A percentile compares a stretch with the other conserved stretches of the same genome.
Evolutionary conservation across 2,329 filamentous ascomycete genomes (phyloP).

Genomic region (Coniochaeta hoffmannii): DNA sequence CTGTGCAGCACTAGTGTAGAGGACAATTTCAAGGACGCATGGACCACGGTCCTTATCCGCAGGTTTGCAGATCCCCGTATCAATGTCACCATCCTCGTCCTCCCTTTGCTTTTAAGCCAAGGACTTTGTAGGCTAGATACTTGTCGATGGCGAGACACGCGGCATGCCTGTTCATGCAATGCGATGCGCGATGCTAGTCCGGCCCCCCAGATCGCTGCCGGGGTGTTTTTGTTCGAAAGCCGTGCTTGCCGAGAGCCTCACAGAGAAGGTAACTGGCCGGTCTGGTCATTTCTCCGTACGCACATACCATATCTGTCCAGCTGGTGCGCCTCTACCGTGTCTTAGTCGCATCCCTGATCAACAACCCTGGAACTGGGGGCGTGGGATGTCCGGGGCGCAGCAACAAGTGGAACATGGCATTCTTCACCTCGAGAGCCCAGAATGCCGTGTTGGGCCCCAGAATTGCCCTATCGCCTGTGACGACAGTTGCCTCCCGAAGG

Average conservation of each 20-base stretch:
- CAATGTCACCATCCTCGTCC: not conserved
- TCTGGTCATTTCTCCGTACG: not conserved
- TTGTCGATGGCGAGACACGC: not conserved
- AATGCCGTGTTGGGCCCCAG: not conserved
- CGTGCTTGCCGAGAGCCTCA: not conserved
- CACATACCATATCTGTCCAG: not conserved
- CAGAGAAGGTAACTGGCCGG: not conserved
- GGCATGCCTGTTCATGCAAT: not conserved
- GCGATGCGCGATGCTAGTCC: not conserved
- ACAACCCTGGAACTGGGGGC: not conserved
- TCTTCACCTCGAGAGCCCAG: not conserved
- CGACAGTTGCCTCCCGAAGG: not conserved
- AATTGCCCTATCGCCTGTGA: not conserved
- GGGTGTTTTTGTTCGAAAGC: not conserved
- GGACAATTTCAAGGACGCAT: not conserved
- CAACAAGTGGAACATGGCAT: not conserved
- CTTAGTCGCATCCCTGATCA: not conserved
- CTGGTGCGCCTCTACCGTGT: not conserved
- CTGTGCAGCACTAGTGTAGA: not conserved
- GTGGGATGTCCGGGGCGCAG: constrained; percentile 2
- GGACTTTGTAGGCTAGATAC: not conserved
- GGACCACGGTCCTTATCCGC: not conserved
- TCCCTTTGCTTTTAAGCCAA: not conserved
- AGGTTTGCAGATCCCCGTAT: not conserved
- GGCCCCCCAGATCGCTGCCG: not conserved